Evolutionary conservation across 2,329 filamentous ascomycete genomes (phyloP).

Genomic region (Colletotrichum agaves): DNA sequence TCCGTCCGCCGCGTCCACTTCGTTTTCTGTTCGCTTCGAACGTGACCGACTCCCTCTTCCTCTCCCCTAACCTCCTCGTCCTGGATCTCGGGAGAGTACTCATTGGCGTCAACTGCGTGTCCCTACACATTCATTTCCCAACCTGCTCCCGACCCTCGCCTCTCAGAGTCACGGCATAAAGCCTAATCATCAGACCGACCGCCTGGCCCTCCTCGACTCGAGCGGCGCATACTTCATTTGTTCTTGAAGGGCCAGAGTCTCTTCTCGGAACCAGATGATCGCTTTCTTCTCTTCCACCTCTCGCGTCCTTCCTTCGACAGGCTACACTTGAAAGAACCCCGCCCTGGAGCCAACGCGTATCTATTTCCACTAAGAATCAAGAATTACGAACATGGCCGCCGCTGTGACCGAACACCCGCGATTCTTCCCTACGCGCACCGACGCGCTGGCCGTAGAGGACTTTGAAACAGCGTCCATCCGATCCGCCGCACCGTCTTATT

Average conservation of each 20-base stretch:
- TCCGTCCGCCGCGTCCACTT: constrained; percentile 25
- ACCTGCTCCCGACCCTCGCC: neutral
- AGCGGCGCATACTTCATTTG: constrained; percentile 11
- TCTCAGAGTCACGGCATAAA: neutral
- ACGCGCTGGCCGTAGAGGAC: constrained; percentile 59
- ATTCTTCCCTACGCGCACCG: constrained; percentile 38
- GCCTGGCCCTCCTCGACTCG: neutral
- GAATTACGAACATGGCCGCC: constrained; percentile 25
- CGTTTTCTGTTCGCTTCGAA: constrained; percentile 26
- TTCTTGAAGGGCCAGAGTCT: constrained; percentile 8
- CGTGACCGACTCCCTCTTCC: constrained; percentile 34
- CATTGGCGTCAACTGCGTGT: constrained; percentile 22
- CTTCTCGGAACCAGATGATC: constrained; percentile 22
- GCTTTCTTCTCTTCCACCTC: constrained; percentile 6
- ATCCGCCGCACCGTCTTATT: constrained; percentile 75
- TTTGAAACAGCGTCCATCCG: constrained; percentile 75
- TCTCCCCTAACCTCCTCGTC: constrained; percentile 30
- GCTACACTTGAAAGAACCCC: constrained; percentile 5
- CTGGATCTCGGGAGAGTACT: constrained; percentile 21
- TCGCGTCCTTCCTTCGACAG: constrained; percentile 15
- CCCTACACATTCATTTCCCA: constrained; percentile 8
- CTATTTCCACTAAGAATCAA: neutral
- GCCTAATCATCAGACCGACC: neutral
- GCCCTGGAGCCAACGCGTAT: neutral
- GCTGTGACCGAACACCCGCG: constrained; percentile 28